phyloP scores from a whole-genome alignment of 306 rosid species.

The Cucumis cinereus region DNA sequence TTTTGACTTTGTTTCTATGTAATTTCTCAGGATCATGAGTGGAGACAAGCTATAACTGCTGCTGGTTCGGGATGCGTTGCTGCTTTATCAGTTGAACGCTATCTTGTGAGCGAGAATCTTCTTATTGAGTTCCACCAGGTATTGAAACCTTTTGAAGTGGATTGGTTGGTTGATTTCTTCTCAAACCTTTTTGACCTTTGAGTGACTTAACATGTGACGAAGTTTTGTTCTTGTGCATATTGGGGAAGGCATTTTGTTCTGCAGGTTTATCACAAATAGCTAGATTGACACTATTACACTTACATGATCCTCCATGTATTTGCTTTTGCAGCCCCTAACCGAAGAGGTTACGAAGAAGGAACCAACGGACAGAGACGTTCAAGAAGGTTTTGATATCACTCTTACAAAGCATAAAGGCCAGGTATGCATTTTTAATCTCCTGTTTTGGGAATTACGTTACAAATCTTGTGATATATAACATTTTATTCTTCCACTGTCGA shows the following conservation, averaged over 20 bases:
- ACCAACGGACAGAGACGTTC: constrained; percentile 65
- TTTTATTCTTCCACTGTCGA: not conserved
- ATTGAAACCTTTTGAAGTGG: constrained; percentile 10
- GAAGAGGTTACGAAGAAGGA: constrained; percentile 93
- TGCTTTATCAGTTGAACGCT: constrained; percentile 90
- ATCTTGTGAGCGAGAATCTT: constrained; percentile 65
- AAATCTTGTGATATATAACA: not conserved
- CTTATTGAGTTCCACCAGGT: constrained; percentile 97
- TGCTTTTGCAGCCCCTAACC: constrained; percentile 55
- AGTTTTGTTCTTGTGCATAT: not conserved
- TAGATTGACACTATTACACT: not conserved
- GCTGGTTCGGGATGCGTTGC: constrained; percentile 98
- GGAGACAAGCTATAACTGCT: constrained; percentile 98
- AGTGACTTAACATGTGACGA: not conserved
- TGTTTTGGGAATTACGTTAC: not conserved
- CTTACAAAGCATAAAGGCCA: constrained; percentile 87
- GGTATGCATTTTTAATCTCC: constrained; percentile 13
- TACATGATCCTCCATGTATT: not conserved
- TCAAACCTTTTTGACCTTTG: not conserved
- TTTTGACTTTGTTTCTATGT: not conserved
- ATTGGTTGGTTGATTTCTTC: not conserved
- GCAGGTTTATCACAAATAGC: not conserved
- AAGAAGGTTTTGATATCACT: constrained; percentile 70
- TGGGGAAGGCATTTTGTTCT: not conserved
- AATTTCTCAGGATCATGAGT: constrained; percentile 64